phyloP scores from a whole-genome alignment of 306 rosid species.

The Fragaria nilgerrensis region DNA sequence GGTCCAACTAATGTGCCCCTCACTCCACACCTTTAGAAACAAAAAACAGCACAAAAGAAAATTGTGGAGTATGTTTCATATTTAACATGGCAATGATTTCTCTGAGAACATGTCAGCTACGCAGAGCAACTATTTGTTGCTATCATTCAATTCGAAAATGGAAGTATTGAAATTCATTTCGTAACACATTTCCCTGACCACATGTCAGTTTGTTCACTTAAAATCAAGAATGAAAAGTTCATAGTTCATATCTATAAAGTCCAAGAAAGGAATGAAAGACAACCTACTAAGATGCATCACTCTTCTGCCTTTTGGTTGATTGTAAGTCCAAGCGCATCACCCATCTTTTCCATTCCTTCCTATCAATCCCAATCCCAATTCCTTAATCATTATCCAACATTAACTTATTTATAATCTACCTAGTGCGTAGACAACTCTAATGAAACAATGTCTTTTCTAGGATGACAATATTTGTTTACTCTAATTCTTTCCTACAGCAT shows the following conservation, averaged over 20 bases:
- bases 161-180: neutral
- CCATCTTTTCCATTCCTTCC: conserved; percentile 90
- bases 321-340: conserved; percentile 58
- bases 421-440: conserved; percentile 34
- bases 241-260: conserved; percentile 19
- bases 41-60: neutral
- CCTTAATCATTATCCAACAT: conserved; percentile 55
- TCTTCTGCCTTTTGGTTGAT: conserved; percentile 59
- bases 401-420: conserved; percentile 43
- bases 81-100: neutral
- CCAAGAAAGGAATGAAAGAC: conserved; percentile 37
- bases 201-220: conserved; percentile 7
- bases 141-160: neutral
- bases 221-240: conserved; percentile 14
- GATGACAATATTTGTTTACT: conserved; percentile 2
- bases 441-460: conserved; percentile 22
- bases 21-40: neutral
- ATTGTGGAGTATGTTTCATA: too few species aligned
- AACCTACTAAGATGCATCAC: conserved; percentile 63
- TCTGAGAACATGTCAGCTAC: neutral
- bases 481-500: conserved; percentile 6
- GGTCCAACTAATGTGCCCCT: neutral
- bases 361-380: conserved; percentile 76
- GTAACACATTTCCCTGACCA: neutral
- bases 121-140: neutral